Base-by-base conservation (phyloP, 257 asterid genomes). In the Henckelia pumila region DNA sequence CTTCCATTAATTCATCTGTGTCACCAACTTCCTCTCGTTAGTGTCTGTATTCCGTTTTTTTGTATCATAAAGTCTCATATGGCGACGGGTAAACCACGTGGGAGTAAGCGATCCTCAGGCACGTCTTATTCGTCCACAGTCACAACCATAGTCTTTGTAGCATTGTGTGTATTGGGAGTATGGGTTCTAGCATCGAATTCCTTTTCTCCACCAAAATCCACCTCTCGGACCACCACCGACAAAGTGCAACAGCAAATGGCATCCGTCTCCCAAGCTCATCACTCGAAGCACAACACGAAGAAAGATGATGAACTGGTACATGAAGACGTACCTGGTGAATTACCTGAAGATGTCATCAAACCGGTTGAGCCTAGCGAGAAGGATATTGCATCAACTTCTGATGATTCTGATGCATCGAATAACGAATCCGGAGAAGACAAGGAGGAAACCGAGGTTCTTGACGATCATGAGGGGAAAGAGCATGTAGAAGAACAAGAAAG, bases 101-200 rank as follows among this genome's bases (percentile, higher is more conserved):
- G 71, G 67, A 68, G 26, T 2, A 88, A 83, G 75, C 70, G 97
- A 72, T 47, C 94, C 3, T 67, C 98, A 0, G 71, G 77, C 32
- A 63, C 78, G 5, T 61, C 88, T 47, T 77, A 64, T 50, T 82
- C 95, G 14, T 78, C 96, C 26, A 82, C 95, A 2, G 61, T 78
- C 29, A 83, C 87, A 6, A 84, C 87, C 1, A 28, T 82, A 6
- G 67, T 82, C 69, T 81, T 88, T 21, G 79, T 86, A 20, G 80
- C 88, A 1, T 56, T 89, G 10, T 89, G 95, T 32, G 74, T 81
- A 0, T 49, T 88, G 2, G 86, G 88, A 7, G 50, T 87, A 63
- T 93, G 96, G 91, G 78, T 86, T 8, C 81, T 93, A 0, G 69
- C 89, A 49, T 81, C 96, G 6, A 79, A 72, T 74, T 69, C 89